Percentiles rank a stretch among this genome's conserved stretches.
These are phyloP conservation scores for Kazachstania sp. DNA, from an alignment of 1,139 yeast species.

Conservation along the genomic window DNA sequence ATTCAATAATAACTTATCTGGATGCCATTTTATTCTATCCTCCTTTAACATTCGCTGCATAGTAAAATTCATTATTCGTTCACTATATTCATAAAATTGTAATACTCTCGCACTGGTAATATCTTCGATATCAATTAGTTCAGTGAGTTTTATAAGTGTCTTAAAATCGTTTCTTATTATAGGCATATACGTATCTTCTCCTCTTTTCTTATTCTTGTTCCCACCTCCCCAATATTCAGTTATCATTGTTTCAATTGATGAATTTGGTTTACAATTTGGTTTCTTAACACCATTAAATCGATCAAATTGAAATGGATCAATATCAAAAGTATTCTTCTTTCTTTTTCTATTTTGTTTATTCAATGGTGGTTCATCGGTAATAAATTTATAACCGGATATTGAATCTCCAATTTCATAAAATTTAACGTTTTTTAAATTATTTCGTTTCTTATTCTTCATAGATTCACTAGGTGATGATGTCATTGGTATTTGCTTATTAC, in stretches of 20 bases:
- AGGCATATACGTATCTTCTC: too few relatives aligned
- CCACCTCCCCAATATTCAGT: neutral
- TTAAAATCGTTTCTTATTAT: too few relatives aligned
- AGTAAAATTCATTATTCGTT: neutral
- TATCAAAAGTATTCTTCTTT: neutral
- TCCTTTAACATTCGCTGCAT: slow-evolving; percentile 1
- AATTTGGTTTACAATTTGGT: neutral
- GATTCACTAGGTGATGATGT: neutral
- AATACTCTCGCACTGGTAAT: neutral
- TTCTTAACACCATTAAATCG: neutral
- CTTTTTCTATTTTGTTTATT: neutral
- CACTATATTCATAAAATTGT: slow-evolving; percentile 4
- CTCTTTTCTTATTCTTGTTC: too few relatives aligned
- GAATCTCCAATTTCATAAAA: slow-evolving; percentile 7
- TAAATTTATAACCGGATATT: slow-evolving; percentile 7
- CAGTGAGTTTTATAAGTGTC: too few relatives aligned
- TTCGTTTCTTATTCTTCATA: neutral
- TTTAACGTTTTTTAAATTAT: neutral
- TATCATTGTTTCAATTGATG: neutral
- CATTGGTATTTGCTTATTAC: too few relatives aligned
- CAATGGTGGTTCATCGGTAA: neutral
- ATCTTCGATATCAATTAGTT: neutral
- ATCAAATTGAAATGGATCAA: slow-evolving; percentile 5
- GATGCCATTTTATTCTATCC: slow-evolving; percentile 10
- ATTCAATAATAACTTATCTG: slow-evolving; percentile 4